Conservation (phyloP, 108 stramenopile species). For the Fragilaria crotonensis region DNA sequence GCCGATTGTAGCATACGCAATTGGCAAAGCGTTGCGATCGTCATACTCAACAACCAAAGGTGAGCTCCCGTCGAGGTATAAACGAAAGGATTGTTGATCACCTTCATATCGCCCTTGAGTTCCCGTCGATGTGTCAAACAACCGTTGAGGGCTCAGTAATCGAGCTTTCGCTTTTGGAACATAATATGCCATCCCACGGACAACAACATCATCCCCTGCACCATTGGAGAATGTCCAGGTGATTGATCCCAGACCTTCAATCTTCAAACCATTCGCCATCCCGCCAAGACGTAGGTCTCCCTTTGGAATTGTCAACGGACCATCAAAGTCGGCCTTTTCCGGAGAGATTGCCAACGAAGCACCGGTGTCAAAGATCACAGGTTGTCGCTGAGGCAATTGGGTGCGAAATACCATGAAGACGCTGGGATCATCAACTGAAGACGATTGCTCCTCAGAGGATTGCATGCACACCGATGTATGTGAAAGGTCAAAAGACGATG, state of each 20-base stretch:
- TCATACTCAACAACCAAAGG: neutral
- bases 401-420: no score
- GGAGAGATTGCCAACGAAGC: slow-evolving; percentile 22
- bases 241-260: slow-evolving; percentile 18
- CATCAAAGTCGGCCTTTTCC: slow-evolving; percentile 9
- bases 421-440: no score
- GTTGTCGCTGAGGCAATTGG: no score
- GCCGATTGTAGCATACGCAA: neutral
- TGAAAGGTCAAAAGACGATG: neutral
- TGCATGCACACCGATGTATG: no score
- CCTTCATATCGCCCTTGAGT: no score
- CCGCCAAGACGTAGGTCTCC: neutral
- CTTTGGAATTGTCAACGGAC: neutral
- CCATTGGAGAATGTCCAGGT: slow-evolving; percentile 15
- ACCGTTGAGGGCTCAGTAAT: slow-evolving; percentile 10
- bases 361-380: slow-evolving; percentile 33
- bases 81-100: no score
- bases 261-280: slow-evolving; percentile 3
- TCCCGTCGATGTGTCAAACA: neutral
- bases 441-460: no score
- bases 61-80: no score
- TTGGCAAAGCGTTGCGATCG: neutral
- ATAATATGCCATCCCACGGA: slow-evolving; percentile 12
- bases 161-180: slow-evolving; percentile 21
- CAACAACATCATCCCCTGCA: neutral